Evolutionary conservation across 306 rosid species (phyloP).

Genomic region (Acacia melanoxylon): DNA sequence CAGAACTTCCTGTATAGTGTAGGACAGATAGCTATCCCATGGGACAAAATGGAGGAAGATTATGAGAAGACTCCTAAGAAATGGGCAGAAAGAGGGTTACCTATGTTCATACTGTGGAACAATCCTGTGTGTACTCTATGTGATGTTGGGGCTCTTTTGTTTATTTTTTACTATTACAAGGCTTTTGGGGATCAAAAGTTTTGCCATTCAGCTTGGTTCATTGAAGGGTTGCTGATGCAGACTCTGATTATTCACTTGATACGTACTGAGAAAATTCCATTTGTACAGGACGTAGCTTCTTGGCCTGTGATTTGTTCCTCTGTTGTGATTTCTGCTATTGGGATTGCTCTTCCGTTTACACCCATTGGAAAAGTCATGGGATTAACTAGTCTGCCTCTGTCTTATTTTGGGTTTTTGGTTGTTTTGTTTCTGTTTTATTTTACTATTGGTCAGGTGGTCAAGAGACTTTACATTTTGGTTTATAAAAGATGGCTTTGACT

Average conservation of each 20-base stretch:
- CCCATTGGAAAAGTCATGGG: constrained; percentile 50
- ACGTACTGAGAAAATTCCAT: constrained; percentile 51
- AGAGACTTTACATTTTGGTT: constrained; percentile 48
- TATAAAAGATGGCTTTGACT: constrained; percentile 53
- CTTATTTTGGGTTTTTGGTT: constrained; percentile 56
- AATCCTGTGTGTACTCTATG: constrained; percentile 75
- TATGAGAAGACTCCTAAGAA: constrained; percentile 61
- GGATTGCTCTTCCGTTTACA: constrained; percentile 50
- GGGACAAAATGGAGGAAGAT: constrained; percentile 75
- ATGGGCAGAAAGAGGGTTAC: constrained; percentile 44
- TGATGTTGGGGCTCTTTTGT: constrained; percentile 62
- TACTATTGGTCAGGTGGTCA: constrained; percentile 50
- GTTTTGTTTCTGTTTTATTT: constrained; percentile 54
- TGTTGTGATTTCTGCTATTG: constrained; percentile 52
- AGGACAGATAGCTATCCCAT: constrained; percentile 72
- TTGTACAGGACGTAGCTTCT: constrained; percentile 43
- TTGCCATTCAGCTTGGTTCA: constrained; percentile 79
- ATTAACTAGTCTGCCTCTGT: constrained; percentile 43
- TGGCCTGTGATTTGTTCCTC: constrained; percentile 87
- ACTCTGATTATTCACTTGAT: constrained; percentile 73
- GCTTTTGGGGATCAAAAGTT: constrained; percentile 33
- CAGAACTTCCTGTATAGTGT: constrained; percentile 76
- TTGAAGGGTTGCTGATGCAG: constrained; percentile 83
- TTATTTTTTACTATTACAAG: constrained; percentile 58
- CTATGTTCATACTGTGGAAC: constrained; percentile 54